These are phyloP conservation scores for Oryza coarctata DNA, from an alignment of 176 grass and related monocot species.

Conservation along the genomic window DNA sequence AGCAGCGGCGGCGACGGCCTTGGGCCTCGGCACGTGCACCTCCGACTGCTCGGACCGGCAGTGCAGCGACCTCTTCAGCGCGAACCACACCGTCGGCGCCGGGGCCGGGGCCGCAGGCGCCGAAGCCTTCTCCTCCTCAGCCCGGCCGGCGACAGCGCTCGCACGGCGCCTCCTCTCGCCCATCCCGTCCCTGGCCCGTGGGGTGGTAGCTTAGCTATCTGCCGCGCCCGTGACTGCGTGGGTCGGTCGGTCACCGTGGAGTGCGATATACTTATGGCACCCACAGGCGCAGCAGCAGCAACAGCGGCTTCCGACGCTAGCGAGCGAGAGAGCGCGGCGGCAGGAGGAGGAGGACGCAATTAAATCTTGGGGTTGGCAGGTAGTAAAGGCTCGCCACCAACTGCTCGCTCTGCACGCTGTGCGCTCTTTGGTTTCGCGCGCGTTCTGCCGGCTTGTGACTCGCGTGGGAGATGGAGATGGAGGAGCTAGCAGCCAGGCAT, in stretches of 20 bases:
- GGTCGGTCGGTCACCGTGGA: conserved; percentile 14
- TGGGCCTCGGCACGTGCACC: conserved; percentile 75
- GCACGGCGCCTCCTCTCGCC: conserved; percentile 45
- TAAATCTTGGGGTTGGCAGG: conserved; percentile 31
- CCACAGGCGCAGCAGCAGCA: neutral
- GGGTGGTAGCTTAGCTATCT: neutral
- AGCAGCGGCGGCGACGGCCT: neutral
- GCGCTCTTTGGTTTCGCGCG: neutral
- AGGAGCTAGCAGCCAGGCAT: neutral
- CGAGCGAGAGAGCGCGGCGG: neutral
- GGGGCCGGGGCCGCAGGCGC: neutral
- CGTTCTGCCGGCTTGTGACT: neutral
- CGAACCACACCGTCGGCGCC: conserved; percentile 80
- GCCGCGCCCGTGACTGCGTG: neutral
- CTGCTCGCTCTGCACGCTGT: neutral
- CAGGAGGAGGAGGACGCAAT: conserved; percentile 15
- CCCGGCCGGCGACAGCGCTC: neutral
- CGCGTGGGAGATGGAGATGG: neutral
- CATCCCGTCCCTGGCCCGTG: conserved; percentile 12
- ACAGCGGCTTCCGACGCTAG: conserved; percentile 32
- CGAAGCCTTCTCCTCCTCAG: conserved; percentile 27
- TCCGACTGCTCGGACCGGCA: conserved; percentile 86
- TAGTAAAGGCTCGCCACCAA: conserved; percentile 51
- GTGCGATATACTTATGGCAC: conserved; percentile 21
- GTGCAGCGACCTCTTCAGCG: conserved; percentile 88